Percentiles rank a stretch among this genome's conserved stretches.
These are phyloP conservation scores for Erodium moschatum DNA, from an alignment of 441 rosid genomes.

Conservation along the genomic window DNA sequence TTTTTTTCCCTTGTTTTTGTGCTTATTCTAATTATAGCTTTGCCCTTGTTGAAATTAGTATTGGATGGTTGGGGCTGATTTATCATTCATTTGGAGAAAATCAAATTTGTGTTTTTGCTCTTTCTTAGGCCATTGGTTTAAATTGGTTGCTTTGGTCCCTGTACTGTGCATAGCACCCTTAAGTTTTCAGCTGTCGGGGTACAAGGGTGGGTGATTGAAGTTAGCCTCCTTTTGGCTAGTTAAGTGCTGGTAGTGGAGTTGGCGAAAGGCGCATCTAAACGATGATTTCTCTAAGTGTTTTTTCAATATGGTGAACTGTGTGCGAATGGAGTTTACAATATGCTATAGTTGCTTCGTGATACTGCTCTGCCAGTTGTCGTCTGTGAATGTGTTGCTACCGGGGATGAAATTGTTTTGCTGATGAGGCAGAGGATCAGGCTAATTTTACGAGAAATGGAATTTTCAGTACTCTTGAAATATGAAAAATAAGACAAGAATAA, in stretches of 20 bases:
- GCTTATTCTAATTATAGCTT: background rate
- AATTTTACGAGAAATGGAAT: too few relatives aligned
- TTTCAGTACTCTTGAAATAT: too few relatives aligned
- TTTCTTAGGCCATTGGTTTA: background rate
- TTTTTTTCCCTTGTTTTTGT: background rate
- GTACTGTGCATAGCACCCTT: background rate
- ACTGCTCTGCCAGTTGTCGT: too few relatives aligned
- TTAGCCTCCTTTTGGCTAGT: background rate
- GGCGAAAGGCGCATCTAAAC: background rate
- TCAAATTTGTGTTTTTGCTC: background rate
- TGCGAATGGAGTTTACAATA: too few relatives aligned
- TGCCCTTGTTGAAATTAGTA: background rate
- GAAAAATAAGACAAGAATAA: too few relatives aligned
- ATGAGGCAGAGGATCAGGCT: too few relatives aligned
- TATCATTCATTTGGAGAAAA: background rate
- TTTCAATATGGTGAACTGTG: too few relatives aligned
- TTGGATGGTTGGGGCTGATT: background rate
- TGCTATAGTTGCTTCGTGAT: too few relatives aligned
- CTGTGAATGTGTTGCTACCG: too few relatives aligned
- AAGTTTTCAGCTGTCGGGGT: too few relatives aligned
- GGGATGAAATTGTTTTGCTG: too few relatives aligned
- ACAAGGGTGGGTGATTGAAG: background rate
- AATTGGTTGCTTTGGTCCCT: background rate
- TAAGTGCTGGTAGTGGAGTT: constrained; percentile 4
- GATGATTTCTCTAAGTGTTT: background rate